phyloP scores from a whole-genome alignment of 1,284 basidiomycete genomes.

The Cryptococcus deneoformans region DNA sequence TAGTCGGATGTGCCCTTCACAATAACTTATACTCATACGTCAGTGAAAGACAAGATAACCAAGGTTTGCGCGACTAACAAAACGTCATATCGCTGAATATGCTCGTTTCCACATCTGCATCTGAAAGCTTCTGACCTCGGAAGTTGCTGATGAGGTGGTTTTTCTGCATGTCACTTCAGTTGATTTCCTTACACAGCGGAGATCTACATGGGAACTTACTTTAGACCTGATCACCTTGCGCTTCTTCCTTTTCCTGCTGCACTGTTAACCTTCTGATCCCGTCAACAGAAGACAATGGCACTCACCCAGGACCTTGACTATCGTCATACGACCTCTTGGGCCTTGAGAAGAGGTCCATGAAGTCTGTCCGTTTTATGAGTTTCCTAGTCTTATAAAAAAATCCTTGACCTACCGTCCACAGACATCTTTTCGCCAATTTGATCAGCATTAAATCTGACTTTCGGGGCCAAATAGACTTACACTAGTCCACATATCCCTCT shows the following conservation, averaged over 20 bases:
- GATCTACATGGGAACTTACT: too few species aligned
- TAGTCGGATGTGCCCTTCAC: constrained; percentile 57
- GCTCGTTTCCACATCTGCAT: constrained; percentile 59
- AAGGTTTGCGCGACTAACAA: constrained; percentile 55
- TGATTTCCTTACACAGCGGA: too few species aligned
- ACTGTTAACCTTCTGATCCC: too few species aligned
- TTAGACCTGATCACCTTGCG: too few species aligned
- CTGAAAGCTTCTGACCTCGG: constrained; percentile 60
- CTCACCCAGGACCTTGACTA: too few species aligned
- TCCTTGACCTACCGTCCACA: constrained; percentile 21
- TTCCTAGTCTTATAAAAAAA: too few species aligned
- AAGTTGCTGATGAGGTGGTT: constrained; percentile 61
- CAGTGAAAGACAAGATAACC: background rate
- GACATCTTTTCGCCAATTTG: constrained; percentile 23
- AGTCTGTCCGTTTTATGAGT: too few species aligned
- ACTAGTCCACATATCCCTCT: constrained; percentile 48
- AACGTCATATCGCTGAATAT: constrained; percentile 74
- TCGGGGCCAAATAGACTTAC: constrained; percentile 18
- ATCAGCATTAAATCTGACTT: background rate
- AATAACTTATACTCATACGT: constrained; percentile 53
- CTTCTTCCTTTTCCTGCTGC: too few species aligned
- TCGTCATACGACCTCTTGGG: too few species aligned
- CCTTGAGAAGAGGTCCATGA: too few species aligned
- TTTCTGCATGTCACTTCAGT: constrained; percentile 9
- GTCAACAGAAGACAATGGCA: too few species aligned